Evolutionary conservation across 2,329 filamentous ascomycete species (phyloP), one percentile per base, ranked within the genome.

Genomic region (Dactylellina sp.): DNA sequence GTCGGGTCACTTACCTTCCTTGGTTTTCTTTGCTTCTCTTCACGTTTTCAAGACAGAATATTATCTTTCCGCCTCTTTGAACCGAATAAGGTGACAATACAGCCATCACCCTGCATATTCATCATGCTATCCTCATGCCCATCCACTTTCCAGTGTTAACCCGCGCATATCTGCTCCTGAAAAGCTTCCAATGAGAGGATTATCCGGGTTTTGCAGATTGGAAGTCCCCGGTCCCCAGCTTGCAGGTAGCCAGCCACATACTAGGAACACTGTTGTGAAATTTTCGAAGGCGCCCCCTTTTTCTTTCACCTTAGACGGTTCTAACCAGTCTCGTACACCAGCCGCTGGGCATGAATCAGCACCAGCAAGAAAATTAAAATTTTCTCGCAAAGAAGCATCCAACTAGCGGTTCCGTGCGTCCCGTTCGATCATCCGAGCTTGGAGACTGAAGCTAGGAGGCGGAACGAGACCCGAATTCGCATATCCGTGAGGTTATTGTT

Each of bases 91-190:
- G 63, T 68, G 63, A 60, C 42, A 65, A 42, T 25, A 40, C 14
- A 52, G 16, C 42, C 39, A 11, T 70, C 40, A 47, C 49, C 56
- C 14, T 62, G 64, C 64, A 70, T 70, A 62, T 70, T 44, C 64
- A 49, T 61, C 64, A 70, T 70, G 56, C 39, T 28, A 55, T 55
- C 14, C 64, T 55, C 64, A 68, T 53, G 16, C 46, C 64, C 25
- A n/a, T 59, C n/a, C 37, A 24, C 7, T 16, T 46, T 42, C 55
- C 46, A 25, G 39, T 53, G 28, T 32, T 9, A 9, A 32, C 28
- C 40, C 50, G 28, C 50, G 53, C 56, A 61, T 59, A 12, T 25
- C 28, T 35, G 32, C 52, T 35, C 25, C 22, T 37, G 40, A 37
- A 50, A 20, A 42, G 2, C 18, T 59, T 44, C 20, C 32, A 59